phyloP scores from a whole-genome alignment of 2,329 filamentous ascomycete genomes.

The Neopestalotiopsis clavispora region DNA sequence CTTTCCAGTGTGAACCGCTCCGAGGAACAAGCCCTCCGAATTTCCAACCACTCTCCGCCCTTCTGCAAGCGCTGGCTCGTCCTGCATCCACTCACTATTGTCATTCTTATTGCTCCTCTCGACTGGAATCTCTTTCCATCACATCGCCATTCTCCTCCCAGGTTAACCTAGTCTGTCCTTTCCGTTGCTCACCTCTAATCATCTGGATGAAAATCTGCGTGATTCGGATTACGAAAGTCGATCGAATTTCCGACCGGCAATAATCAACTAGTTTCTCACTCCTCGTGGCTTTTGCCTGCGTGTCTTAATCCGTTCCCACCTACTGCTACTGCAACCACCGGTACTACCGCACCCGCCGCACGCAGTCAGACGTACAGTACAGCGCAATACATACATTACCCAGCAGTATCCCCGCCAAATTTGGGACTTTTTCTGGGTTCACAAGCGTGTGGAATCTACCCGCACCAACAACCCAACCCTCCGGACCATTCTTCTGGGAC shows the following conservation, averaged over 20 bases:
- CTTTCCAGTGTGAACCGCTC: slow-evolving; percentile 11
- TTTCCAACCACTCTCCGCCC: slow-evolving; percentile 28
- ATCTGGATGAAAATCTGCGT: background rate
- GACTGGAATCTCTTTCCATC: slow-evolving; percentile 4
- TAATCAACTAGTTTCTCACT: background rate
- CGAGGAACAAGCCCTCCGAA: slow-evolving; percentile 6
- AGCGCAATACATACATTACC: background rate
- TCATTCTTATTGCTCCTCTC: slow-evolving; percentile 11
- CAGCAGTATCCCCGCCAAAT: background rate
- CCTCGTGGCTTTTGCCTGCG: slow-evolving; percentile 2
- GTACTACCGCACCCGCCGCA: background rate
- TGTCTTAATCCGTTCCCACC: background rate
- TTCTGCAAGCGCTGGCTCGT: slow-evolving; percentile 35
- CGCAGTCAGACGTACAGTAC: background rate
- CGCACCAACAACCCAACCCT: slow-evolving; percentile 17
- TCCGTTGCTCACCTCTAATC: slow-evolving; percentile 11
- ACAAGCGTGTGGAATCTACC: slow-evolving; percentile 12
- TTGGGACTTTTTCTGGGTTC: slow-evolving; percentile 8
- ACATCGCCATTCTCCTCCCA: slow-evolving; percentile 9
- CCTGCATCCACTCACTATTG: slow-evolving; percentile 31
- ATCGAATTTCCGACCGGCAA: slow-evolving; percentile 12
- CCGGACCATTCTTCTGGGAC: slow-evolving; percentile 12
- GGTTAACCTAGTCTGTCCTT: slow-evolving; percentile 21
- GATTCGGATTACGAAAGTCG: slow-evolving; percentile 9
- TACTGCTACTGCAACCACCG: background rate